Percentiles rank a stretch among this genome's conserved stretches.
Evolutionary conservation across 169 alveolate genomes (phyloP).

Genomic region (Plasmodium ovale): DNA sequence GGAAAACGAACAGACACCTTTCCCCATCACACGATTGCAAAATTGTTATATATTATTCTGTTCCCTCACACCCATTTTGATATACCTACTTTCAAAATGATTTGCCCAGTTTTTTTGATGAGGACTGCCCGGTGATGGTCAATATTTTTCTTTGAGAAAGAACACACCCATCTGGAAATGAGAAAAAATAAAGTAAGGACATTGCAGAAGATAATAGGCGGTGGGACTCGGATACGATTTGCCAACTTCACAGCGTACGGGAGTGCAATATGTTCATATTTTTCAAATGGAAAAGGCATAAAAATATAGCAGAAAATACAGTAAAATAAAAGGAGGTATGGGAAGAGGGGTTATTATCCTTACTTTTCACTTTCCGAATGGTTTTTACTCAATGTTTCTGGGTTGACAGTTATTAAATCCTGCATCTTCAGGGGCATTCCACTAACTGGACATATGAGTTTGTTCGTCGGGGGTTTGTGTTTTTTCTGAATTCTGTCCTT

Average conservation of each 20-base stretch:
- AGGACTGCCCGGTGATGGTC: slow-evolving; percentile 80
- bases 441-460: slow-evolving; percentile 86
- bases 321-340: too few species aligned
- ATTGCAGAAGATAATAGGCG: too few species aligned
- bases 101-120: slow-evolving; percentile 81
- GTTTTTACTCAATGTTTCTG: slow-evolving; percentile 74
- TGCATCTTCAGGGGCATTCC: slow-evolving; percentile 84
- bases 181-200: background rate
- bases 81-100: slow-evolving; percentile 78
- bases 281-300: background rate
- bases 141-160: slow-evolving; percentile 84
- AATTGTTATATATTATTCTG: too few species aligned
- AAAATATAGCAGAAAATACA: background rate
- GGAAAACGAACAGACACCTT: too few species aligned
- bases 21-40: too few species aligned
- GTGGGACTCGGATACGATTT: background rate
- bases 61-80: background rate
- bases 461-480: slow-evolving; percentile 57
- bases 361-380: slow-evolving; percentile 58
- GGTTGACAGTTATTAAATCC: slow-evolving; percentile 85
- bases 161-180: slow-evolving; percentile 81
- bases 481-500: slow-evolving; percentile 26
- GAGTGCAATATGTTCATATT: background rate
- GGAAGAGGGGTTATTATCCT: too few species aligned
- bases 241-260: background rate